These are phyloP conservation scores for Alnus rubra DNA, from an alignment of 306 rosid genomes.

Conservation along the genomic window DNA sequence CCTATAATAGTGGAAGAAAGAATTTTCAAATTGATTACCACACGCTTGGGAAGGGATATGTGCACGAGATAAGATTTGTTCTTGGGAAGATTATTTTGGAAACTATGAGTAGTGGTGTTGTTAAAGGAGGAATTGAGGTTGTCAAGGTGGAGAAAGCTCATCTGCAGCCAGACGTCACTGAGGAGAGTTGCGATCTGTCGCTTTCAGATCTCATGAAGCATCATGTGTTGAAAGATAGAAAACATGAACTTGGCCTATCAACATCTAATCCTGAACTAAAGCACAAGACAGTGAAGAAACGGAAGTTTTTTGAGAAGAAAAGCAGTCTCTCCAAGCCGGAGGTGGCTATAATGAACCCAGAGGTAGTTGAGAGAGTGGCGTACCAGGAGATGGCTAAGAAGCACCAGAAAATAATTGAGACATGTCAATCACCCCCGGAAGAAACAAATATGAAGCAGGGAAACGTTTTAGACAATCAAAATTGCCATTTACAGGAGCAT, in stretches of 20 bases:
- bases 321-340: slow-evolving; percentile 27
- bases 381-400: slow-evolving; percentile 26
- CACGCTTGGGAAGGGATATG: slow-evolving; percentile 48
- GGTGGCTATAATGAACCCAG: slow-evolving; percentile 13
- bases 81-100: slow-evolving; percentile 73
- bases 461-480: slow-evolving; percentile 18
- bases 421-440: slow-evolving; percentile 12
- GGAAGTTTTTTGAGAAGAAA: slow-evolving; percentile 31
- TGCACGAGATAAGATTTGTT: slow-evolving; percentile 67
- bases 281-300: slow-evolving; percentile 42
- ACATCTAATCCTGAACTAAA: slow-evolving; percentile 23
- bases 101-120: slow-evolving; percentile 53
- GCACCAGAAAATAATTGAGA: slow-evolving; percentile 23
- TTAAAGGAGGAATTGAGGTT: slow-evolving; percentile 31
- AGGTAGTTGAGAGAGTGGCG: slow-evolving; percentile 17
- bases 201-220: slow-evolving; percentile 31
- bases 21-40: slow-evolving; percentile 54
- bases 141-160: slow-evolving; percentile 37
- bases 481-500: slow-evolving; percentile 17
- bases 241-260: slow-evolving; percentile 22
- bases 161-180: slow-evolving; percentile 20
- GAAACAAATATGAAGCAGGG: slow-evolving; percentile 29
- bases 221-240: slow-evolving; percentile 30
- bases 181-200: slow-evolving; percentile 28
- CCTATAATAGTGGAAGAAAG: slow-evolving; percentile 42